Evolutionary conservation across 768 basidiomycete species (phyloP).

Genomic region (Russula sp.): DNA sequence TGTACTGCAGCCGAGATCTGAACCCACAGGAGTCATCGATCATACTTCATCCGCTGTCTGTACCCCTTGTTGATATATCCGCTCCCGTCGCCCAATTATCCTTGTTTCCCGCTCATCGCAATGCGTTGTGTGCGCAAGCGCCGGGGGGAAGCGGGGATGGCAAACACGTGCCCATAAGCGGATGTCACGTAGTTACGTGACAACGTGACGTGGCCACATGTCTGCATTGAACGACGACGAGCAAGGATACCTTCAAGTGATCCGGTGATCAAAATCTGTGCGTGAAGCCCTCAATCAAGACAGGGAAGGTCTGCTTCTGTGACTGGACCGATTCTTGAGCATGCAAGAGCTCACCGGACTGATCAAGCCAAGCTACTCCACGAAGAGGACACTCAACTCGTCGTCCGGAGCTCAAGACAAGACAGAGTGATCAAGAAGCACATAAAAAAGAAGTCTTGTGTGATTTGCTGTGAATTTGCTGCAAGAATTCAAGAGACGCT

Average conservation of each 20-base stretch:
- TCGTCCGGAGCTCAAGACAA: conserved; percentile 15
- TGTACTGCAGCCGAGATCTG: neutral
- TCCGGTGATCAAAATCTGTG: conserved; percentile 13
- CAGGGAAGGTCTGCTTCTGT: conserved; percentile 7
- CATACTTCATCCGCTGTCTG: neutral
- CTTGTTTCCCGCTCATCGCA: neutral
- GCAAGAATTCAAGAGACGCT: conserved; percentile 12
- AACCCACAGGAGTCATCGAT: neutral
- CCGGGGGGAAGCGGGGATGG: neutral
- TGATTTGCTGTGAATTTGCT: conserved; percentile 15
- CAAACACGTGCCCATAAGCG: conserved; percentile 15
- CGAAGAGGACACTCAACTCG: conserved; percentile 10
- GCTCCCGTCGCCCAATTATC: conserved; percentile 6
- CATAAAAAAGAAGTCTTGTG: conserved; percentile 2
- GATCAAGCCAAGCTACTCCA: conserved; percentile 7
- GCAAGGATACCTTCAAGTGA: conserved; percentile 20
- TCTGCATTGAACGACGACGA: conserved; percentile 17
- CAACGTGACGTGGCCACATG: conserved; percentile 18
- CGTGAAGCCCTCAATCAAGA: conserved; percentile 13
- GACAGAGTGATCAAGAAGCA: conserved; percentile 21
- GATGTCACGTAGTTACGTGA: conserved; percentile 21
- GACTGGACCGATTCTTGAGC: conserved; percentile 18
- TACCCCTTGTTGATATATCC: neutral
- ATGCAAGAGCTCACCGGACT: conserved; percentile 13
- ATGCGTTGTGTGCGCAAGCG: neutral